These are phyloP conservation scores for Eruca vesicaria DNA, from an alignment of 441 rosid genomes.

Conservation along the genomic window DNA sequence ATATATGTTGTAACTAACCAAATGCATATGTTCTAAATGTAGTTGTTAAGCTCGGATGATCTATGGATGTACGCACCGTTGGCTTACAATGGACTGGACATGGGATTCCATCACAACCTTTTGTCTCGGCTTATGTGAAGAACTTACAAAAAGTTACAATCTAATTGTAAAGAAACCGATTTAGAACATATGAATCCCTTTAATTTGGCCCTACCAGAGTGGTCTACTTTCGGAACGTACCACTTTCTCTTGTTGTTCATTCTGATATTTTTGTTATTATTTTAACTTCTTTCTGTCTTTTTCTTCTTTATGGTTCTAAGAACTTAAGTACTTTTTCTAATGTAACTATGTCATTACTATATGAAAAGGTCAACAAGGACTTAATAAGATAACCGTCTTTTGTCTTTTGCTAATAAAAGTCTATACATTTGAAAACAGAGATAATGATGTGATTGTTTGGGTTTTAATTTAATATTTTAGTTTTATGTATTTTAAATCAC, in stretches of 20 bases:
- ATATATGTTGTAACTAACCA: not conserved
- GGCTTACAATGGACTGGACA: slow-evolving; percentile 79
- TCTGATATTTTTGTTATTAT: slow-evolving; percentile 6
- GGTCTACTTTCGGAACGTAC: slow-evolving; percentile 19
- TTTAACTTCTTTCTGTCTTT: slow-evolving; percentile 17
- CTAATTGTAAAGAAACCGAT: slow-evolving; percentile 22
- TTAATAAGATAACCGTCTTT: not conserved
- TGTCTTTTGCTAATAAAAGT: not conserved
- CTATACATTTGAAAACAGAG: not conserved
- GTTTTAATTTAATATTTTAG: too few relatives aligned
- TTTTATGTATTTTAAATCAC: too few relatives aligned
- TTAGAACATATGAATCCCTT: slow-evolving; percentile 18
- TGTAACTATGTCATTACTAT: slow-evolving; percentile 16
- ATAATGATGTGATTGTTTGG: not conserved
- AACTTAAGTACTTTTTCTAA: slow-evolving; percentile 8
- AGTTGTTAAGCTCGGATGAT: slow-evolving; percentile 92
- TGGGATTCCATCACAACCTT: slow-evolving; percentile 67
- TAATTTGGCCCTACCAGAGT: slow-evolving; percentile 1
- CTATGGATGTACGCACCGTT: slow-evolving; percentile 95
- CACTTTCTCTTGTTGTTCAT: slow-evolving; percentile 6
- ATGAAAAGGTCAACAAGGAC: slow-evolving; percentile 22
- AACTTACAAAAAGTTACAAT: not conserved
- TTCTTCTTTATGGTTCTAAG: slow-evolving; percentile 25
- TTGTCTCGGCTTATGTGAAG: slow-evolving; percentile 47
- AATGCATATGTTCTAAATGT: slow-evolving; percentile 25